Percentiles rank a stretch among this genome's conserved stretches.
phyloP scores from a whole-genome alignment of 1,139 yeast species.

The Scheffersomyces segobiensis region DNA sequence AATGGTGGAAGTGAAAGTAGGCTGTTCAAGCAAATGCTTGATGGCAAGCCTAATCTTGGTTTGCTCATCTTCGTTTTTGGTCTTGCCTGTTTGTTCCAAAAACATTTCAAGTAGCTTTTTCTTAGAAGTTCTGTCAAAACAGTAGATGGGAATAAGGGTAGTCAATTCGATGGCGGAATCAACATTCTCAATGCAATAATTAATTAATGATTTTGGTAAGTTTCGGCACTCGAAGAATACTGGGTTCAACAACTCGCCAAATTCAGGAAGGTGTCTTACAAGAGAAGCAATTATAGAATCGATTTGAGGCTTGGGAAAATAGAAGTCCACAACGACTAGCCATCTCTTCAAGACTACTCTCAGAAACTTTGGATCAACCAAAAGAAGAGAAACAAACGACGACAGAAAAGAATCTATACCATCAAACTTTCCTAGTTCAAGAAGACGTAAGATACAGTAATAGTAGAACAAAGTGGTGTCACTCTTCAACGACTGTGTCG shows the following conservation, averaged over 20 bases:
- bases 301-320: constrained; percentile 21
- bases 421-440: constrained; percentile 41
- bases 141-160: constrained; percentile 47
- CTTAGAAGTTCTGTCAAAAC: constrained; percentile 45
- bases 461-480: constrained; percentile 24
- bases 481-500: neutral
- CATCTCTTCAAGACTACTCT: constrained; percentile 49
- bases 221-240: neutral
- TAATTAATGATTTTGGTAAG: neutral
- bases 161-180: constrained; percentile 10
- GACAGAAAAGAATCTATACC: constrained; percentile 10
- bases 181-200: neutral
- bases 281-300: neutral
- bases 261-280: neutral
- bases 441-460: constrained; percentile 44
- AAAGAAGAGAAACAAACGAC: constrained; percentile 28
- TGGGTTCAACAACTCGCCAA: neutral
- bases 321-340: constrained; percentile 48
- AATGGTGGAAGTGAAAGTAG: constrained; percentile 51
- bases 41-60: constrained; percentile 20
- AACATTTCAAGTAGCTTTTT: constrained; percentile 25
- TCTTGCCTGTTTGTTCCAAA: neutral
- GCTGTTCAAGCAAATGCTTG: constrained; percentile 40
- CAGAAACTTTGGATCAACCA: constrained; percentile 15
- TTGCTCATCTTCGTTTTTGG: constrained; percentile 23